Evolutionary conservation across 2,329 filamentous ascomycete genomes (phyloP), one percentile per base, ranked within the genome.

Genomic region (Ascochyta koolunga): DNA sequence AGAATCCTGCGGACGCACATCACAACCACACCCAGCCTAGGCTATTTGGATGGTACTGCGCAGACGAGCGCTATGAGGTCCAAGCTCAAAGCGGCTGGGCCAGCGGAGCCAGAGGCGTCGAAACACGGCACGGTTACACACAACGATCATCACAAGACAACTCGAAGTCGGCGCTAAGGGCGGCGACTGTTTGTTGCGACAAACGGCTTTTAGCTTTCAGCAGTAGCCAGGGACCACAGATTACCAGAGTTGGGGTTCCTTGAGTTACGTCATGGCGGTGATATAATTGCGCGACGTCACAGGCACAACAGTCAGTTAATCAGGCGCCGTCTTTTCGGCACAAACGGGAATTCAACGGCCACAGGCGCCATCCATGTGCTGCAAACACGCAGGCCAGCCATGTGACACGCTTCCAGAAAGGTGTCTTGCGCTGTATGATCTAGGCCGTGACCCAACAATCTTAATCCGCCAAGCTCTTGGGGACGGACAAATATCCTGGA

Each of bases 81-180:
- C 45, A 54, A 39, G 45, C 35, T 38, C 16, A 40, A 39, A 41
- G 51, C 46, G 51, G 51, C 45, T 54, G 51, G 51, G 50, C 25
- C 32, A n/a, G 25, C 36, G 31, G 35, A 37, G 46, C 36, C 29
- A 49, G 22, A 48, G 51, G 51, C 40, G 51, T 50, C 46, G 19
- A 50, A 42, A 50, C 35, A 50, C 40, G 51, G 51, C 51, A 54
- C 40, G 46, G 40, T 42, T 22, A 36, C 31, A 44, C 36, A 11
- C 36, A 44, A 49, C 29, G 35, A 50, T 50, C 31, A 54, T 41
- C 29, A 37, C 45, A 45, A 16, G 35, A 49, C 45, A 29, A 36
- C 1, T 16, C 27, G 29, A 45, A 3, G 13, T 21, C 32, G 5
- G 35, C 44, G 40, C 44, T 49, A 49, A 16, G 22, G 19, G 44